Base-by-base conservation (phyloP, 305 asterid genomes). In the Plantago lanceolata region DNA sequence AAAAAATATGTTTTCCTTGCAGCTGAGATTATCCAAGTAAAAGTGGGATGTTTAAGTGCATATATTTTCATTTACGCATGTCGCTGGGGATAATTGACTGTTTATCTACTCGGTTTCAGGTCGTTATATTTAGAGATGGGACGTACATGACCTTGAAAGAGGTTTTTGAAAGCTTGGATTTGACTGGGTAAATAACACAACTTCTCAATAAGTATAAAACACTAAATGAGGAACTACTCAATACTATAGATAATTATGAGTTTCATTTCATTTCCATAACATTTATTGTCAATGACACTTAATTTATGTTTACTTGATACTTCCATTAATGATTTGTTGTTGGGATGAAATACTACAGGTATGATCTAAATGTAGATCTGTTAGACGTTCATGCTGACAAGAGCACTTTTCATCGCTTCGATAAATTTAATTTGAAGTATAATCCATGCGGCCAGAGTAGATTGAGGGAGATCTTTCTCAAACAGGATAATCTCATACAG, bases 361-460 rank as follows among this genome's bases (percentile, higher is more conserved):
- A 24, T 70, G 99, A 89, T 79, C 85, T 93, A 78, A 93, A 93
- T 83, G 95, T 93, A 33, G 99, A 93, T 72, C 86, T 93, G 28
- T 75, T 93, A 50, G 99, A 93, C 67, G 99, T 93, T 73, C 99
- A 93, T 78, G 99, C 99, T 69, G 99, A 93, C 84, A 85, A 89
- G 78, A 93, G 99, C 85, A 93, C 99, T 59, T 93, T 89, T 78
- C 99, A 93, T 78, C 99, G 99, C 59, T 89, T 93, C 66, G 99
- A 93, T 94, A 93, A 93, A 70, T 93, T 93, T 69, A 93, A 93
- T 81, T 84, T 93, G 74, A 93, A 93, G 90, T 93, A 93, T 59
- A 93, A 93, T 77, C 99, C 99, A 29, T 87, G 96, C 75, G 99
- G 99, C 61, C 99, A 93, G 81, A 93, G 99, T 81, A 84, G 94